Conservation (phyloP, 441 rosid genomes). For the Euphorbia corollata region DNA sequence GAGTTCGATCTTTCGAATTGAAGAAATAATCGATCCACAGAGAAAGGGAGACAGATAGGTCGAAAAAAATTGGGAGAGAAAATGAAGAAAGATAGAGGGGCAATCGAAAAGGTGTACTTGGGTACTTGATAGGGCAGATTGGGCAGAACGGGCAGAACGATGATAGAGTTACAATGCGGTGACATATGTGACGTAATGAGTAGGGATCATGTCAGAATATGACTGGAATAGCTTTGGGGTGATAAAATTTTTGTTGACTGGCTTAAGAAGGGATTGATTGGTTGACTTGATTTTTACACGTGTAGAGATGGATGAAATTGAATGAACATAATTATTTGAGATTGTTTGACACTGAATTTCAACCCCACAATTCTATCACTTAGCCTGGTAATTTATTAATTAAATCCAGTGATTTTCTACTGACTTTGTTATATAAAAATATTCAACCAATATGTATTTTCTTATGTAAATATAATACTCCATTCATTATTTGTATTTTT, state of each 20-base stretch:
- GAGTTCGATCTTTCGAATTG: neutral
- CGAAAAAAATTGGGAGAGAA: neutral
- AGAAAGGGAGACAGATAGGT: slow-evolving; percentile 21
- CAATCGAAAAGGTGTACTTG: slow-evolving; percentile 22
- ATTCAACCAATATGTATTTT: too few species aligned
- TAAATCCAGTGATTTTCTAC: too few species aligned
- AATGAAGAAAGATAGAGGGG: slow-evolving; percentile 19
- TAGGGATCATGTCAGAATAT: slow-evolving; percentile 13
- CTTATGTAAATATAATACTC: too few species aligned
- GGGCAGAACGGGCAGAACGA: slow-evolving; percentile 35
- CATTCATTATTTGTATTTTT: too few species aligned
- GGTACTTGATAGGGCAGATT: slow-evolving; percentile 30
- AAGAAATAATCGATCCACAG: neutral
- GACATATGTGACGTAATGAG: slow-evolving; percentile 9
- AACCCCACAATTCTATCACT: too few species aligned
- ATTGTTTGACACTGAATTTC: too few species aligned
- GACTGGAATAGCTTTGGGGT: slow-evolving; percentile 15
- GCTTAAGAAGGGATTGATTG: neutral
- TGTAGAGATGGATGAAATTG: neutral
- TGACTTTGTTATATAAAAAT: too few species aligned
- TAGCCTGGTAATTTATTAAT: too few species aligned
- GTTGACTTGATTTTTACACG: slow-evolving; percentile 8
- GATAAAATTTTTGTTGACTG: slow-evolving; percentile 7
- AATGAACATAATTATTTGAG: too few species aligned
- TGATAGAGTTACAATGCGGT: slow-evolving; percentile 8